A percentile compares a stretch with the other conserved stretches of the same genome.
phyloP scores from a whole-genome alignment of 306 rosid species.

The Cicer chorassanicum region DNA sequence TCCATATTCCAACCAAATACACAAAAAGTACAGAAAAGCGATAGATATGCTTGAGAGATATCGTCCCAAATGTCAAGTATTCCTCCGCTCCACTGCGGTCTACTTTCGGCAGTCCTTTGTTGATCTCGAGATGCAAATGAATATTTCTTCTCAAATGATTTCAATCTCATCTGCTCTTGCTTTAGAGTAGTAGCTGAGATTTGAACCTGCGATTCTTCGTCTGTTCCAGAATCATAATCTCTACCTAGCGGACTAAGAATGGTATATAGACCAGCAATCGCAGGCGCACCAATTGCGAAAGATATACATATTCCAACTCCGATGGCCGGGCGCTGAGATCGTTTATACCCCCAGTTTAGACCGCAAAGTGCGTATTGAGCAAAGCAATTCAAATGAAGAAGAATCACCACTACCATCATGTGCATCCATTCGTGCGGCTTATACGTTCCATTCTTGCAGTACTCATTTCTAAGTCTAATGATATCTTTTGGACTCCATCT shows the following conservation, averaged over 20 bases:
- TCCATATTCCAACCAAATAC: slow-evolving; percentile 99
- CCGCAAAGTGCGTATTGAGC: slow-evolving; percentile 94
- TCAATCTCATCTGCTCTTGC: slow-evolving; percentile 49
- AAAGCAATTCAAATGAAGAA: slow-evolving; percentile 82
- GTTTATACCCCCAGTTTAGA: slow-evolving; percentile 80
- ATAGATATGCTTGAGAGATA: slow-evolving; percentile 76
- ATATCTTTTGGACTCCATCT: slow-evolving; percentile 78
- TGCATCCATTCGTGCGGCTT: slow-evolving; percentile 96
- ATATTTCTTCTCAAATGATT: slow-evolving; percentile 66
- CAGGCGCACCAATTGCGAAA: slow-evolving; percentile 84
- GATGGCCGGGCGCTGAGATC: slow-evolving; percentile 80
- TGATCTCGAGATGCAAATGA: slow-evolving; percentile 68
- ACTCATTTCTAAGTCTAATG: slow-evolving; percentile 64
- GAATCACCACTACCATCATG: slow-evolving; percentile 84
- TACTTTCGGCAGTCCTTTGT: slow-evolving; percentile 50
- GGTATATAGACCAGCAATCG: slow-evolving; percentile 74
- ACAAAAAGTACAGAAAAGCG: slow-evolving; percentile 88
- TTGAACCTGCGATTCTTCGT: slow-evolving; percentile 73
- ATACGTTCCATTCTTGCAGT: slow-evolving; percentile 92
- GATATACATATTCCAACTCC: slow-evolving; percentile 89
- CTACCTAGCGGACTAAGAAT: slow-evolving; percentile 88
- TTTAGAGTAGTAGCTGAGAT: slow-evolving; percentile 37
- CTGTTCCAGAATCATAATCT: slow-evolving; percentile 75
- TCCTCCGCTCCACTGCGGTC: slow-evolving; percentile 84
- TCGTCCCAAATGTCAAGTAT: slow-evolving; percentile 86